Evolutionary conservation across 352 stramenopile genomes (phyloP).

Genomic region (Globisporangium radiosum): DNA sequence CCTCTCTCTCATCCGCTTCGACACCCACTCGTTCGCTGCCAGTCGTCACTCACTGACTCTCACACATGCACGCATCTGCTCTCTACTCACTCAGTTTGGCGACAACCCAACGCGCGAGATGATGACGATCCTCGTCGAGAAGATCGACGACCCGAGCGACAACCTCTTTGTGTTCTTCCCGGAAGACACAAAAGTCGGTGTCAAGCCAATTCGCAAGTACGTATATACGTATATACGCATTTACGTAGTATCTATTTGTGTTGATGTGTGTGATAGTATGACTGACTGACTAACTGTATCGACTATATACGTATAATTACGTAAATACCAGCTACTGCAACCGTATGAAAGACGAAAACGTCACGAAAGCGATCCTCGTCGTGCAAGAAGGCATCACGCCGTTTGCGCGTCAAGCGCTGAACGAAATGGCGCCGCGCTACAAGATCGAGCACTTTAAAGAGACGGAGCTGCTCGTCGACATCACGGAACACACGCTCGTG

Average conservation of each 20-base stretch:
- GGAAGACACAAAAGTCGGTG: slow-evolving; percentile 97
- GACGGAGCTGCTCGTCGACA: slow-evolving; percentile 99
- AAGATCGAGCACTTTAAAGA: slow-evolving; percentile 98
- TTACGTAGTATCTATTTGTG: background rate
- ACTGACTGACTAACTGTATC: background rate
- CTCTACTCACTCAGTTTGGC: slow-evolving; percentile 45
- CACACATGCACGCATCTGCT: background rate
- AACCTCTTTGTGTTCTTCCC: slow-evolving; percentile 99
- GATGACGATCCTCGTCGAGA: slow-evolving; percentile 95
- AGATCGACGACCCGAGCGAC: slow-evolving; percentile 90
- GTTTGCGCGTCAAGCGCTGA: slow-evolving; percentile 95
- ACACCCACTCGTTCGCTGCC: background rate
- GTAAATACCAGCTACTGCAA: slow-evolving; percentile 70
- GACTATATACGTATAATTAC: background rate
- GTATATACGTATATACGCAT: slow-evolving; percentile 30
- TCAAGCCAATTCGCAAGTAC: slow-evolving; percentile 95
- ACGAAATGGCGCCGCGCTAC: slow-evolving; percentile 91
- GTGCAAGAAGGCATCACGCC: slow-evolving; percentile 95
- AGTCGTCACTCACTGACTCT: background rate
- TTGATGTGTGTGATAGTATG: too few species aligned
- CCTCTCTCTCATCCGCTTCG: background rate
- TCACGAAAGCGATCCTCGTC: slow-evolving; percentile 97
- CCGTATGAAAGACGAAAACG: slow-evolving; percentile 96
- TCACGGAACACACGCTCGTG: slow-evolving; percentile 99
- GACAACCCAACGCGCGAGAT: slow-evolving; percentile 93